Percentiles rank a stretch among this genome's conserved stretches.
phyloP scores from a whole-genome alignment of 352 stramenopile species.

The Achlya hypogyna region DNA sequence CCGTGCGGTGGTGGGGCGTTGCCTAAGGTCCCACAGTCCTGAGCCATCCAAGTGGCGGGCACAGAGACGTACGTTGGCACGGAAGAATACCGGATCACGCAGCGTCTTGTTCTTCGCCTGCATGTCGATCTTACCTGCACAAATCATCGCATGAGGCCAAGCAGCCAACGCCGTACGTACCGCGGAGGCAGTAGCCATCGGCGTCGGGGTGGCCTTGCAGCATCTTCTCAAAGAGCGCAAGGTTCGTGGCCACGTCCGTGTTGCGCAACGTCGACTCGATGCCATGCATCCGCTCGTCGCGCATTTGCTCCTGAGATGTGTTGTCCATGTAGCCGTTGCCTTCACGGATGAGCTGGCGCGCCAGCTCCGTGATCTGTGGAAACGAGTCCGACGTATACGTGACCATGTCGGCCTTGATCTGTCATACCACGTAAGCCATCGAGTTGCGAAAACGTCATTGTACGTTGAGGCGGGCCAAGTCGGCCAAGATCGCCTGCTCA shows the following conservation, averaged over 20 bases:
- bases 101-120: slow-evolving; percentile 85
- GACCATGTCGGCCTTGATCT: slow-evolving; percentile 58
- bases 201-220: slow-evolving; percentile 83
- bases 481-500: slow-evolving; percentile 90
- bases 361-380: slow-evolving; percentile 90
- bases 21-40: slow-evolving; percentile 9
- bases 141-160: background rate
- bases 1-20: slow-evolving; percentile 84
- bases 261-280: slow-evolving; percentile 88
- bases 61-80: slow-evolving; percentile 35
- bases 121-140: slow-evolving; percentile 92
- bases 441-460: slow-evolving; percentile 13
- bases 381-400: slow-evolving; percentile 99
- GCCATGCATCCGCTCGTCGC: slow-evolving; percentile 91
- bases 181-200: slow-evolving; percentile 70
- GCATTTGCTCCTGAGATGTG: slow-evolving; percentile 97
- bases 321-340: slow-evolving; percentile 99
- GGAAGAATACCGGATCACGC: slow-evolving; percentile 84
- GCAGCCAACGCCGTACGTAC: background rate
- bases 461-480: slow-evolving; percentile 75
- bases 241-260: slow-evolving; percentile 67
- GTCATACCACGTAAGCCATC: background rate
- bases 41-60: background rate
- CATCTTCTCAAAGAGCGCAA: slow-evolving; percentile 96
- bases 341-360: slow-evolving; percentile 90